Evolutionary conservation across 179 eudicot species (phyloP).

Genomic region (Camellia oleifera): DNA sequence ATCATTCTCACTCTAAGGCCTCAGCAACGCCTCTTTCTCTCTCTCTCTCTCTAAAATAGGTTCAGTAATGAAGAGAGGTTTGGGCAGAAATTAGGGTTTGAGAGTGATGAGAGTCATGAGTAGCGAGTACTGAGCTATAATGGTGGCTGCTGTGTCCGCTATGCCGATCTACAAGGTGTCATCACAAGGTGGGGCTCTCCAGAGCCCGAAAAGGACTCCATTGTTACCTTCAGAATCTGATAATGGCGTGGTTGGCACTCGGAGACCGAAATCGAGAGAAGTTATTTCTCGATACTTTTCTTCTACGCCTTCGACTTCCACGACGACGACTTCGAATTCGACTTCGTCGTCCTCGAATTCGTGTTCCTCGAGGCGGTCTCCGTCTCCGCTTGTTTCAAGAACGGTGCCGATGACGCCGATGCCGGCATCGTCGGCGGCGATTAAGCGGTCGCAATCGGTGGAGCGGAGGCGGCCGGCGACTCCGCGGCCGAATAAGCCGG

Average conservation of each 20-base stretch:
- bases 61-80: not conserved
- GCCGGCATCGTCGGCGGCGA: slow-evolving; percentile 15
- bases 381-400: slow-evolving; percentile 55
- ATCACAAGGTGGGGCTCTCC: slow-evolving; percentile 26
- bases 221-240: slow-evolving; percentile 59
- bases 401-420: slow-evolving; percentile 20
- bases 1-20: not conserved
- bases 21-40: not conserved
- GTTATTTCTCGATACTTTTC: slow-evolving; percentile 73
- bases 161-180: slow-evolving; percentile 33
- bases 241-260: slow-evolving; percentile 32
- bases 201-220: slow-evolving; percentile 46
- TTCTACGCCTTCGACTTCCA: slow-evolving; percentile 38
- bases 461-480: slow-evolving; percentile 64
- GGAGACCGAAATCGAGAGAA: slow-evolving; percentile 55
- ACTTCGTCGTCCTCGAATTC: slow-evolving; percentile 21
- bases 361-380: slow-evolving; percentile 36
- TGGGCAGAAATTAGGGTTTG: slow-evolving; percentile 16
- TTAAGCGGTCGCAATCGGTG: slow-evolving; percentile 57
- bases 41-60: slow-evolving; percentile 10
- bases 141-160: slow-evolving; percentile 60
- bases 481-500: slow-evolving; percentile 24
- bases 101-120: slow-evolving; percentile 19
- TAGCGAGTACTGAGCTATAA: slow-evolving; percentile 26
- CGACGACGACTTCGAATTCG: slow-evolving; percentile 38